Evolutionary conservation across 208 protist genomes (phyloP), one percentile per base, ranked within the genome.

Genomic region (Crithidia sp.): DNA sequence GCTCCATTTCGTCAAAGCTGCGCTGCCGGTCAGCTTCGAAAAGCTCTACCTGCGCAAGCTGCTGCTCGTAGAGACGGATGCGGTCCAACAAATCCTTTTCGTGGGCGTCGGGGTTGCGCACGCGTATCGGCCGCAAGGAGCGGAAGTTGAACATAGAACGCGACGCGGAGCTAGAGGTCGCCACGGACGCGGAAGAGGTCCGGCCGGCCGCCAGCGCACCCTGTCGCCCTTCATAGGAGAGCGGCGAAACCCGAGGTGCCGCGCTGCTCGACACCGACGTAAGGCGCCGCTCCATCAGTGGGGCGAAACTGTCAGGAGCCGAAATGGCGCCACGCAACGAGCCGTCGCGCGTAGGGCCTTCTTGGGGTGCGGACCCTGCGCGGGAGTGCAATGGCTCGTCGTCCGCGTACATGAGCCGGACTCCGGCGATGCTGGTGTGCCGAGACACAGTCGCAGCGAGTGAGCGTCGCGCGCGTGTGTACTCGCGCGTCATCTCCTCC

Each of bases 1-100:
- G 82, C 69, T 95, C 90, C 82, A 93, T 93, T 55, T 93, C 84
- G 62, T 87, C 80, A 73, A 92, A 92, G 44, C 81, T 84, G 39
- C 77, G 52, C 74, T 91, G 85, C n/a, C 87, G 68, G 63, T 89
- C 90, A 8, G 77, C 55, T 74, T 92, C 90, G 71, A 81, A 89
- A 2, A 66, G 64, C 64, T 89, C 79, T 72, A 89, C 84, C 50
- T 89, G 63, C 0, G 71, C 67, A 49, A 93, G 65, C 44, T 86
- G 68, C 58, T 71, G 67, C 58, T 88, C 78, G 67, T 89, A 93
- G 37, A 91, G 54, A 13, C 78, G 76, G 40, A 92, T 79, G 12
- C 88, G 86, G 28, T 93, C 76, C 4, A 85, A 71, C 19, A 95
- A 64, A 58, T 88, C 64, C 19, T 75, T 79, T 59, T 95, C 87